Evolutionary conservation across 352 stramenopile genomes (phyloP), one percentile per base, ranked within the genome.

Genomic region (Phytophthora agathidicida): DNA sequence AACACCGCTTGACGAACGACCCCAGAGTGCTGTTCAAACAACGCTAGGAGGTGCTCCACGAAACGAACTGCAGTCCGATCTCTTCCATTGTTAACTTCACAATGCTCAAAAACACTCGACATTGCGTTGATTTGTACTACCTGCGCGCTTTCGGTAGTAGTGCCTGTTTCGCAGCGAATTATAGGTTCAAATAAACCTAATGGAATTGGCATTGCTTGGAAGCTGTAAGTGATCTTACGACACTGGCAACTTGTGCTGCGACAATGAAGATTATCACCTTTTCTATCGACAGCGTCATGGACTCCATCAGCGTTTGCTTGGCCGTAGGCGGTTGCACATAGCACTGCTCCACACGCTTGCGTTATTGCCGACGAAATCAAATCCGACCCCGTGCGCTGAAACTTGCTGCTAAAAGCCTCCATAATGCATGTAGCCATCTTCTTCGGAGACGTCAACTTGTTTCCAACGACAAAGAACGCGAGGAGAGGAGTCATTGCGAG

Each of bases 81-180:
- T 6, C 48, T 59, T 38, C 23, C 35, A 39, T 51, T 66, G 23
- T 76, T 60, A 27, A 83, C 39, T 20, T 70, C 42, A 55, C 75
- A 87, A 36, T 87, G 77, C 31, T 68, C 53, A 26, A 82, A 67
- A 2, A 82, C 42, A 26, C 60, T 80, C 19, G 67, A 63, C 13
- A 85, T 43, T 14, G 69, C 47, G 16, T 54, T 52, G 13, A 77
- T 64, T 41, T 46, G 60, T 30, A 54, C 31, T 2, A 62, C 24
- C 7, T 69, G 72, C 13, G 72, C 43, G 14, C 17, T 47, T 32
- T 67, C 57, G 11, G 22, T 8, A 42, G 41, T 22, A 38, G 1
- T 47, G 20, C 22, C 33, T 26, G 20, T 32, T 27, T 62, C 46
- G 32, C 35, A 38, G 28, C 47, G 67, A 49, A 76, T 35, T 31